Base-by-base conservation (phyloP, 1,284 basidiomycete genomes). In the Melampsora occidentalis region DNA sequence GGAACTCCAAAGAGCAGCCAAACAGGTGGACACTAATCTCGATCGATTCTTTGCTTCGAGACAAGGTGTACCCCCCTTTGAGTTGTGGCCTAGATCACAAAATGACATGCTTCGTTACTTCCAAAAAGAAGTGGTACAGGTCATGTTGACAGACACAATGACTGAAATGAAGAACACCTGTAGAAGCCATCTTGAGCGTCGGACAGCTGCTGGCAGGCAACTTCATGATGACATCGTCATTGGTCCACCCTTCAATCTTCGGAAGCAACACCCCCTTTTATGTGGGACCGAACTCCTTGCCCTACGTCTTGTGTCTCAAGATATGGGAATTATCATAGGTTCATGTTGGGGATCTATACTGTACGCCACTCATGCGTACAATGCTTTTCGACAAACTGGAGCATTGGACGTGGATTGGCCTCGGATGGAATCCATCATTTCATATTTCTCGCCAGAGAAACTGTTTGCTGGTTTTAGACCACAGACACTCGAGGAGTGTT, bases 331-430 rank as follows among this genome's bases (percentile, higher is more conserved):
- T 22, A n/a, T 5, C 7, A 20, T n/a, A n/a, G 53, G 10, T 28
- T n/a, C 10, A 1, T 1, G 9, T n/a, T 57, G 53, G n/a, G 53
- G 28, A 57, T 57, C 53, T 57, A 9, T 57, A 28, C 20, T 57
- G n/a, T 28, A n/a, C 28, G 14, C 53, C 28, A 28, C 53, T 57
- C 53, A 57, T 57, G 53, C 53, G n/a, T 57, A 57, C 53, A 57
- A 57, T 28, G 53, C 53, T 28, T 57, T 57, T 57, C 28, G 20
- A 22, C 9, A n/a, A 57, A 22, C 28, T 28, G 53, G 20, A n/a
- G 53, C n/a, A 7, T 14, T 57, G n/a, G 53, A 57, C 20, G 53
- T 57, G n/a, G 28, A 22, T 57, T 57, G 53, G 53, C 53, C 53
- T n/a, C n/a, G 5, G 53, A 57, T 57, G 10, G 53, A 57, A 57